Evolutionary conservation across 306 rosid species (phyloP).

Genomic region (Ormosia semicastrata): DNA sequence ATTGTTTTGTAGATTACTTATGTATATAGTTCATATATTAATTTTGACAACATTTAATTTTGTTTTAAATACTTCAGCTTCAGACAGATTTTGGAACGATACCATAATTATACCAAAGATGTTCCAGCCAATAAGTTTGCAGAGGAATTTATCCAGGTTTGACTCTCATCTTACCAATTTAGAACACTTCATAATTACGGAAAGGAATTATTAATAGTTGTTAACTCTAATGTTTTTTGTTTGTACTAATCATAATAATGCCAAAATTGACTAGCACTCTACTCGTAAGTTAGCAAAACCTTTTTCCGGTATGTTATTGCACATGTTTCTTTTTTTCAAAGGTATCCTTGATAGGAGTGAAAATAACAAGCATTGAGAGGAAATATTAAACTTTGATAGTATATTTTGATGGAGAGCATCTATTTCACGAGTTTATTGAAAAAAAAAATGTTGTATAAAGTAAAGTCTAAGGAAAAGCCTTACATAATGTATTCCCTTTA

Average conservation of each 20-base stretch:
- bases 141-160: conserved; percentile 54
- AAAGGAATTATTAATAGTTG: not conserved
- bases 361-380: not conserved
- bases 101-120: conserved; percentile 24
- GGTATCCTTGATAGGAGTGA: not conserved
- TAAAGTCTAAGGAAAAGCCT: not conserved
- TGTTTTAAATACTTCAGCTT: conserved; percentile 42
- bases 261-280: no score
- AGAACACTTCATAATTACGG: not conserved
- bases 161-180: conserved; percentile 4
- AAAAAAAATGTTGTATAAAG: not conserved
- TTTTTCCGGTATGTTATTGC: no score
- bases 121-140: conserved; percentile 21
- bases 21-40: not conserved
- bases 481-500: not conserved
- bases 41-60: not conserved
- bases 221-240: not conserved
- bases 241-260: not conserved
- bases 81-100: conserved; percentile 42
- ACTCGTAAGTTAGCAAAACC: no score
- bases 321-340: not conserved
- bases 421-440: no score
- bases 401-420: no score
- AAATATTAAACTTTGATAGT: not conserved
- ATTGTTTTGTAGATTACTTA: no score